Percentiles rank a stretch among this genome's conserved stretches.
Conservation (phyloP, 495 filamentous ascomycete species). For the Durotheca rogersii region DNA sequence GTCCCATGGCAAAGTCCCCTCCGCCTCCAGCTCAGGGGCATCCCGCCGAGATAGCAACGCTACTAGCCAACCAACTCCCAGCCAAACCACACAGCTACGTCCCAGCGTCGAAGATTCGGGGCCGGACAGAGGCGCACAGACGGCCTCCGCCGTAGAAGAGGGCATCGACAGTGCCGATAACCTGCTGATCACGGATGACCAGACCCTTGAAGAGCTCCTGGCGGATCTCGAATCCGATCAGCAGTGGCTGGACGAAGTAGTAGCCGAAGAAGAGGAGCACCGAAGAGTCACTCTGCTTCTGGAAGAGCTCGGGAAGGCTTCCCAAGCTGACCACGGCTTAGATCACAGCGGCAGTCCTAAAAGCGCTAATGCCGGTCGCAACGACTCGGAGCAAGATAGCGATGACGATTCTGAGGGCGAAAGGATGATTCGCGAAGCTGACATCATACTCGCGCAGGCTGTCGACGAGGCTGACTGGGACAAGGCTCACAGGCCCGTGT, state of each 20-base stretch:
- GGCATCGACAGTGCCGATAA: conserved; percentile 19
- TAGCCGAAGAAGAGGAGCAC: conserved; percentile 33
- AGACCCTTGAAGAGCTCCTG: conserved; percentile 41
- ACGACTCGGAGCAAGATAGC: conserved; percentile 20
- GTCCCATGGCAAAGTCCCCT: conserved; percentile 13
- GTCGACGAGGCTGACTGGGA: conserved; percentile 42
- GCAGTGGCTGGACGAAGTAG: conserved; percentile 28
- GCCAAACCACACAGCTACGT: conserved; percentile 11
- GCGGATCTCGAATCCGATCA: conserved; percentile 36
- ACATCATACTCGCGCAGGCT: conserved; percentile 38
- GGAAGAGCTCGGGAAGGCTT: conserved; percentile 21
- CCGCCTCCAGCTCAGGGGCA: background rate
- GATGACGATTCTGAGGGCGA: conserved; percentile 46
- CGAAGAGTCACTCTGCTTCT: conserved; percentile 31
- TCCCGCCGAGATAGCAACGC: background rate
- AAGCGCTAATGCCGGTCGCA: background rate
- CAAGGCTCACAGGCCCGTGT: conserved; percentile 14
- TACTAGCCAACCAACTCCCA: conserved; percentile 1
- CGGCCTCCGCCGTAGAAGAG: conserved; percentile 8
- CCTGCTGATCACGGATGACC: conserved; percentile 34
- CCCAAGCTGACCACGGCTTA: background rate
- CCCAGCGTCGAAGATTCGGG: background rate
- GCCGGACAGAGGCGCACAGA: conserved; percentile 9
- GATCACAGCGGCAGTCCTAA: conserved; percentile 3
- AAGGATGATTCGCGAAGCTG: conserved; percentile 36